Conservation (phyloP, 768 basidiomycete species). For the Fibroporia radiculosa region DNA sequence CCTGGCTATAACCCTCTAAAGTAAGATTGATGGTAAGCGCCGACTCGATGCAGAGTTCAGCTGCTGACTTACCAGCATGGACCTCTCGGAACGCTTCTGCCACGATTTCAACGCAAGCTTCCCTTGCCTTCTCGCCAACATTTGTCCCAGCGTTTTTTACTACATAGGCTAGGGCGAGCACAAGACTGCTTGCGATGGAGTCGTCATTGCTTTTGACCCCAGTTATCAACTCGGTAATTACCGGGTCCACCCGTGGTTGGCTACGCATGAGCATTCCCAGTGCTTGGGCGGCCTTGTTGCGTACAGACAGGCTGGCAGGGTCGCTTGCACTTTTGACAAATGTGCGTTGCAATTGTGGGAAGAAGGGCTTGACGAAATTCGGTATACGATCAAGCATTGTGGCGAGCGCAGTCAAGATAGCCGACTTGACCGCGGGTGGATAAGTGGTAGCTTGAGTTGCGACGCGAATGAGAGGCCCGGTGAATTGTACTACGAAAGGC, state of each 20-base stretch:
- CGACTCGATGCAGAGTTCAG: slow-evolving; percentile 7
- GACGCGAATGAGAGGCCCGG: slow-evolving; percentile 91
- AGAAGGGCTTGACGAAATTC: slow-evolving; percentile 91
- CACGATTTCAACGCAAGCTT: slow-evolving; percentile 67
- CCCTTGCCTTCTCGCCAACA: slow-evolving; percentile 68
- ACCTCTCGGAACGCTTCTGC: slow-evolving; percentile 69
- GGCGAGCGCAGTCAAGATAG: slow-evolving; percentile 79
- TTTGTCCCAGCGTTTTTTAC: slow-evolving; percentile 62
- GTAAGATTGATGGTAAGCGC: background rate
- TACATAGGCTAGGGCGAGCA: slow-evolving; percentile 72
- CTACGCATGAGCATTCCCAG: slow-evolving; percentile 86
- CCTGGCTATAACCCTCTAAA: slow-evolving; percentile 59
- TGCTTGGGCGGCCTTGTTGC: slow-evolving; percentile 75
- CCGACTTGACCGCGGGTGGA: slow-evolving; percentile 89
- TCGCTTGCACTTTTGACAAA: slow-evolving; percentile 93
- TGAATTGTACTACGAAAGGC: slow-evolving; percentile 91
- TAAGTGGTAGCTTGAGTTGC: slow-evolving; percentile 85
- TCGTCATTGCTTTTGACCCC: slow-evolving; percentile 56
- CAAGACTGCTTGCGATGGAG: slow-evolving; percentile 65
- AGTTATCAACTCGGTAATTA: slow-evolving; percentile 80
- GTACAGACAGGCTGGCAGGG: slow-evolving; percentile 65
- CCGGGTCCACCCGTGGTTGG: slow-evolving; percentile 86
- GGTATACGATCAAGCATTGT: slow-evolving; percentile 85
- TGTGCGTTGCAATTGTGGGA: slow-evolving; percentile 93
- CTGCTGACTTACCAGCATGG: slow-evolving; percentile 46